Base-by-base conservation (phyloP, 1,284 basidiomycete genomes). In the Apiotrichum laibachii region DNA sequence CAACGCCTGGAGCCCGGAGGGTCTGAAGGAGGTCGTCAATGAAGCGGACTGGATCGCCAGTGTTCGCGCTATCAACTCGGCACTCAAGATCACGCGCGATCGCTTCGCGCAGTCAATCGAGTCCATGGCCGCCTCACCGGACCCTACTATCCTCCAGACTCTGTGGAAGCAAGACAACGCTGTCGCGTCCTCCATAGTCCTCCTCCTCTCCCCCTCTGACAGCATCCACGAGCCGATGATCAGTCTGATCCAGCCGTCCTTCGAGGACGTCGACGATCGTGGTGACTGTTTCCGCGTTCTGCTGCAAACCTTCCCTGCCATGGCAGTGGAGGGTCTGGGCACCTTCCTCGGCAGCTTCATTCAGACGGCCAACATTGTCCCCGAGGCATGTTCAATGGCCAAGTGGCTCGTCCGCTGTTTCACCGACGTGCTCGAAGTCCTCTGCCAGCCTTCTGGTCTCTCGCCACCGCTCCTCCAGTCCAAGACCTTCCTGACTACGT, bases 331-430 rank as follows among this genome's bases (percentile, higher is more conserved):
- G 18, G 92, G 88, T 6, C 80, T 95, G 31, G 81, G 83, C 54
- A 77, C 80, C 18, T 88, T 86, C 68, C 82, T 96, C 4, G 77
- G 80, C 18, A 83, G 78, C 2, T 94, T 92, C 76, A 81, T 83
- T 56, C 75, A 79, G 18, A 85, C 86, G 60, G 86, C 89, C 0
- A 76, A 80, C 4, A 71, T 76, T 8, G 83, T 90, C 3, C 88
- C 89, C 1, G 93, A 97, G 71, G 91, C 91, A 0, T 92, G 90
- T 70, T 87, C 83, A 48, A 75, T 91, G 18, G 90, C 94, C 2
- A 90, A 90, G 70, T 87, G 89, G 31, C 84, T 96, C 26, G 94
- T 95, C 12, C 85, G 87, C 16, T 95, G 92, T 75, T 84, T 96
- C 68, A 90, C 90, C 5, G 94, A 97, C 72, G 84, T 95, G 57